Evolutionary conservation across 2,329 filamentous ascomycete genomes (phyloP), one percentile per base, ranked within the genome.

Genomic region (Fusarium heterosporum): DNA sequence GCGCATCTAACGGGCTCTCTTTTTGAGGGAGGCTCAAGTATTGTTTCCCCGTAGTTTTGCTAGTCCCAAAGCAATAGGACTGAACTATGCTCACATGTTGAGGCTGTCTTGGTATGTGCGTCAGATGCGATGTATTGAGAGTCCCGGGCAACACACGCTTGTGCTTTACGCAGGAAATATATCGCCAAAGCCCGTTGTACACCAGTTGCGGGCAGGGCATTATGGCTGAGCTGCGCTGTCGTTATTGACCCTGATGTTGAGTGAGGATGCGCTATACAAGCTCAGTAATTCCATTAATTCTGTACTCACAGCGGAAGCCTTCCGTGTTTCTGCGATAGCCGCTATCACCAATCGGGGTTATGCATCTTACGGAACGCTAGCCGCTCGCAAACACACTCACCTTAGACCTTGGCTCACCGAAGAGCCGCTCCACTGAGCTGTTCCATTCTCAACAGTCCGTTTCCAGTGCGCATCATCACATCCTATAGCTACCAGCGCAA

Each of bases 111-210:
- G 40, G 34, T 14, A 40, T 46, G 50, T 55, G 39, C 54, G 58
- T 13, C 22, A 47, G 46, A 38, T 57, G 49, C 29, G 61, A 61
- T 50, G 72, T 54, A 65, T 63, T 65, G 56, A 78, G 58, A 16
- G 78, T 72, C 50, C 70, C 78, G 6, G 76, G 75, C 13, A 83
- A 72, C 4, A 76, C 72, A 6, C 70, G 57, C 8, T 76, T 67
- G 69, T 86, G 83, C 57, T 86, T 79, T 10, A 82, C 83, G 13
- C 88, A 88, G 71, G 86, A 90, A 16, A 90, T 78, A 72, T 85
- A 89, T 73, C 85, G 85, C 86, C 87, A 89, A 43, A 91, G 81
- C 61, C 87, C 86, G 74, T 90, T 88, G 34, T 82, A 72, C 3
- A 80, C 74, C 49, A 84, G 69, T 63, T 60, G 60, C 39, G 64